Evolutionary conservation across 257 asterid genomes (phyloP), one percentile per base, ranked within the genome.

Genomic region (Asclepias syriaca): DNA sequence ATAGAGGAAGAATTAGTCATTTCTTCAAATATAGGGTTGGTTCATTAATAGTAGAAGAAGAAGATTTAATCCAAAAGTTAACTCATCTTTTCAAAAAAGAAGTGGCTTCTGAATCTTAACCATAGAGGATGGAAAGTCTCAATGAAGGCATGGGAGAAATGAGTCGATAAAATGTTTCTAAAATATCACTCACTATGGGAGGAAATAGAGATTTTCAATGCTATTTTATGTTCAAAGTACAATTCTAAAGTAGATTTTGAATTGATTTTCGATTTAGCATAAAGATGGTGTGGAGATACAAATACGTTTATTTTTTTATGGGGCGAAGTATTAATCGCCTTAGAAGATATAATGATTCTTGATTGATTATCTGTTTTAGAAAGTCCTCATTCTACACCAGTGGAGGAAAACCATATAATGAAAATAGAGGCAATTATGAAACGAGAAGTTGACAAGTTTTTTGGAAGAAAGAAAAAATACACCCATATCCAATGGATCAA

Each of bases 291-390:
- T 27, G n/a, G n/a, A n/a, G n/a, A n/a, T n/a, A n/a, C n/a, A n/a
- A n/a, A n/a, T n/a, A n/a, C n/a, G n/a, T n/a, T n/a, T n/a, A n/a
- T n/a, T n/a, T 83, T 85, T 55, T 85, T 82, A 0, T 85, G 87
- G 88, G 90, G 90, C 11, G 88, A 86, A 70, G 77, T 81, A 13
- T 83, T 81, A 2, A 57, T 86, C 1, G 84, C 85, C 1, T 61
- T 84, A 29, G 90, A 84, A 54, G 90, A 84, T 59, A 24, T 80
- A 56, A n/a, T 75, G 75, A 22, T 81, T 39, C 77, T 86, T 45
- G 88, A 85, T 5, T 87, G 90, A 12, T 74, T 67, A 16, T 77
- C 88, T 32, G 77, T 78, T 66, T 22, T 77, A 21, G 90, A 88
- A 43, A 56, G 19, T 5, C 70, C 78, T 61, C 8, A 77, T 81